Evolutionary conservation across 1,139 yeast genomes (phyloP).

Genomic region (Protomyces macrosporus): DNA sequence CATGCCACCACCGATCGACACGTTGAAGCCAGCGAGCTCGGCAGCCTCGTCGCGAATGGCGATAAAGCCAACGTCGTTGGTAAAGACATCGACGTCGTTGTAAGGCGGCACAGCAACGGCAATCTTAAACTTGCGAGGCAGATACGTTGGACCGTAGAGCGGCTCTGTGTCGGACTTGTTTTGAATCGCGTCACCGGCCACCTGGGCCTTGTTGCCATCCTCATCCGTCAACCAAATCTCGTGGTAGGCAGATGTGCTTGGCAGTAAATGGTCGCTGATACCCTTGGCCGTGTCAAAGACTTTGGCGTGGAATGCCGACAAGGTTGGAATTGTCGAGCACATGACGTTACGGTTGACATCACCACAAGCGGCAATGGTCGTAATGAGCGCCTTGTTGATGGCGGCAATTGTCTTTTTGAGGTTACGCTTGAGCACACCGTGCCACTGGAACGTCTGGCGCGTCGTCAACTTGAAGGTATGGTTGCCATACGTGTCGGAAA

Average conservation of each 20-base stretch:
- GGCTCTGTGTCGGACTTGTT: constrained; percentile 62
- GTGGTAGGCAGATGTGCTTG: constrained; percentile 90
- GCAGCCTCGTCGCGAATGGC: constrained; percentile 69
- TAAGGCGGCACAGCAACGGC: constrained; percentile 94
- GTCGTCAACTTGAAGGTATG: constrained; percentile 93
- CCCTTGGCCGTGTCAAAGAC: constrained; percentile 57
- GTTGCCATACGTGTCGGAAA: constrained; percentile 80
- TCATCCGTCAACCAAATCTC: constrained; percentile 92
- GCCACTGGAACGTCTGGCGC: constrained; percentile 95
- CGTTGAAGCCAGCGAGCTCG: constrained; percentile 67
- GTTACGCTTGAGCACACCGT: constrained; percentile 87
- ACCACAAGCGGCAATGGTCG: constrained; percentile 97
- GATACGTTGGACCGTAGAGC: constrained; percentile 73
- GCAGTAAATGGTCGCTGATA: constrained; percentile 78
- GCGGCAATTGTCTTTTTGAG: constrained; percentile 89
- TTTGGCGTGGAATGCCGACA: constrained; percentile 75
- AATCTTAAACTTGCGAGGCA: constrained; percentile 94
- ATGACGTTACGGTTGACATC: constrained; percentile 96
- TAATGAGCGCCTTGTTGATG: constrained; percentile 83
- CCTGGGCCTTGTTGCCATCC: constrained; percentile 74
- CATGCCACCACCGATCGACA: constrained; percentile 98
- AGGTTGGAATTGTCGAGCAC: constrained; percentile 80
- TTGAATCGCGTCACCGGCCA: constrained; percentile 53
- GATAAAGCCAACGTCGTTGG: constrained; percentile 88
- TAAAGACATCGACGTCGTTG: constrained; percentile 95